A percentile compares a stretch with the other conserved stretches of the same genome.
Evolutionary conservation across 1,139 yeast genomes (phyloP).

Genomic region (Candida pseudoviswanathii): DNA sequence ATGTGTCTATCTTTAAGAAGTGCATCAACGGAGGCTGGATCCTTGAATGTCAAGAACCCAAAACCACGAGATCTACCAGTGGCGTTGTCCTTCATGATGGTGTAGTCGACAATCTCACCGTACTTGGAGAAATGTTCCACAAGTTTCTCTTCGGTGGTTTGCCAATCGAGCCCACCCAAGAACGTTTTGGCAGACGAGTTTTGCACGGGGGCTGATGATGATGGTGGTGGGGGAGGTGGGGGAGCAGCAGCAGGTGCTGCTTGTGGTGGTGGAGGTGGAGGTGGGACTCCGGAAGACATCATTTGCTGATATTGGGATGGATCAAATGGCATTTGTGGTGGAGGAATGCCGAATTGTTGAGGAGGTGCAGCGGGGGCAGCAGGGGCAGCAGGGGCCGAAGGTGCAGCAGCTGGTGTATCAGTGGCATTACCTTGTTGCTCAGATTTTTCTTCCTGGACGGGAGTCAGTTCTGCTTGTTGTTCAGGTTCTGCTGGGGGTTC

Average conservation of each 20-base stretch:
- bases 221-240: conserved; percentile 27
- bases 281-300: conserved; percentile 14
- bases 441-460: background rate
- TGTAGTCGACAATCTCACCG: conserved; percentile 88
- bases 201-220: conserved; percentile 12
- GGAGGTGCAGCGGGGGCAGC: conserved; percentile 4
- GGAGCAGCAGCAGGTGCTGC: conserved; percentile 29
- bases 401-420: conserved; percentile 7
- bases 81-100: conserved; percentile 89
- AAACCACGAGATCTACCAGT: conserved; percentile 97
- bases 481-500: conserved; percentile 6
- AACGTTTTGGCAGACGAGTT: conserved; percentile 24
- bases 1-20: conserved; percentile 89
- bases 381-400: conserved; percentile 6
- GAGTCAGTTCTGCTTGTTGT: conserved; percentile 8
- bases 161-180: conserved; percentile 97
- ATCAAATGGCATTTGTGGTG: conserved; percentile 12
- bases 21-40: conserved; percentile 79
- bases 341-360: conserved; percentile 8
- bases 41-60: conserved; percentile 89
- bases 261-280: conserved; percentile 29
- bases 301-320: conserved; percentile 18
- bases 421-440: conserved; percentile 3
- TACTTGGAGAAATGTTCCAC: conserved; percentile 82
- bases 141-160: conserved; percentile 86